Conservation (phyloP, 495 filamentous ascomycete genomes). For the Penicillium manginii region DNA sequence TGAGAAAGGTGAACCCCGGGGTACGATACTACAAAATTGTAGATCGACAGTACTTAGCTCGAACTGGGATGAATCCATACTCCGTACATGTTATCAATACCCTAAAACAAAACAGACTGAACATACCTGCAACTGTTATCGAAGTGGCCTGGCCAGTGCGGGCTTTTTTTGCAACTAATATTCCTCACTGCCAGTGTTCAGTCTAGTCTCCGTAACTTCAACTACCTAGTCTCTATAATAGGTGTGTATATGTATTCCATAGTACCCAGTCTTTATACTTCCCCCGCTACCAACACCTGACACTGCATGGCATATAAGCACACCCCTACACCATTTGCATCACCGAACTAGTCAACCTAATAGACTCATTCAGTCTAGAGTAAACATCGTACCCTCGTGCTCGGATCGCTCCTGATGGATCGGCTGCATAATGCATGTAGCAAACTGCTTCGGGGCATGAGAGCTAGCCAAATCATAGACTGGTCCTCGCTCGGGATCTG, state of each 20-base stretch:
- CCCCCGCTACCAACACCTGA: background rate
- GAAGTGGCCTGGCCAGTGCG: too few species aligned
- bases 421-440: conserved; percentile 15
- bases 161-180: too few species aligned
- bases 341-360: background rate
- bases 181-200: too few species aligned
- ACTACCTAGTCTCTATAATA: too few species aligned
- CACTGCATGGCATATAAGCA: background rate
- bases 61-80: background rate
- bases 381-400: background rate
- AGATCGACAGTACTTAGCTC: background rate
- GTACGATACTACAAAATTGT: too few species aligned
- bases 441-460: conserved; percentile 17
- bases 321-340: background rate
- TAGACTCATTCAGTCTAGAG: too few species aligned
- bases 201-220: too few species aligned
- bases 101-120: too few species aligned
- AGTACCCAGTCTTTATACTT: too few species aligned
- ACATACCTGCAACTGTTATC: too few species aligned
- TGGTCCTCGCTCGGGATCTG: background rate
- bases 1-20: too few species aligned
- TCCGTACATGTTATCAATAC: background rate
- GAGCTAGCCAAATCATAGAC: conserved; percentile 4
- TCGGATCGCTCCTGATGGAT: conserved; percentile 13
- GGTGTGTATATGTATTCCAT: too few species aligned